Evolutionary conservation across 1,284 basidiomycete genomes (phyloP).

Genomic region (Ustilago hordei): DNA sequence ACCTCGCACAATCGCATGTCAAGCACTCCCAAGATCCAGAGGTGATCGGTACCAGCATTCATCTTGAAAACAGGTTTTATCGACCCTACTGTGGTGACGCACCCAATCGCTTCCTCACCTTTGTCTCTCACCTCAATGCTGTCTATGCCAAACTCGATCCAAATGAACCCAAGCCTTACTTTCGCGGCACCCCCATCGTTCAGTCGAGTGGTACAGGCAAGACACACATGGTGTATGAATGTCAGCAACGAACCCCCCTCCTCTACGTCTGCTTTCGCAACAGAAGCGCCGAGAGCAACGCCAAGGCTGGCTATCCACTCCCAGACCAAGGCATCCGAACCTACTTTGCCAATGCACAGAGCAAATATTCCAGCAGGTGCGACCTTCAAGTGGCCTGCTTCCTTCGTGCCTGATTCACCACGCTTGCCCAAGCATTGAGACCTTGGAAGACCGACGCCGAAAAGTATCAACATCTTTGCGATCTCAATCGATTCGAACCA

Average conservation of each 20-base stretch:
- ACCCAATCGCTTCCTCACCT: not conserved
- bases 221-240: not conserved
- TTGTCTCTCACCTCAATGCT: not conserved
- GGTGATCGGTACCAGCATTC: conserved; percentile 64
- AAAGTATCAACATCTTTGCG: not conserved
- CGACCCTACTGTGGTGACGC: not conserved
- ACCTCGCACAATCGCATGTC: too few relatives aligned
- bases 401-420: not conserved
- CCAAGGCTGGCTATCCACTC: not conserved
- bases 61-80: not conserved
- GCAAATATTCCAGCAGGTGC: not conserved
- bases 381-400: not conserved
- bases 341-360: not conserved
- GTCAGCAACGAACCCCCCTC: not conserved
- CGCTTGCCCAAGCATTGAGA: not conserved
- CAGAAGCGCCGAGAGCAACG: not conserved
- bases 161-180: not conserved
- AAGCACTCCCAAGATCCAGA: too few relatives aligned
- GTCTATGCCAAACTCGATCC: too few relatives aligned
- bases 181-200: not conserved
- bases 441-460: too few relatives aligned
- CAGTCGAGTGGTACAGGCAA: conserved; percentile 1
- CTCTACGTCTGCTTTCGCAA: not conserved
- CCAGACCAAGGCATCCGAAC: not conserved
- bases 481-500: not conserved